phyloP scores from a whole-genome alignment of 208 protist genomes.

The Phytomonas serpens region DNA sequence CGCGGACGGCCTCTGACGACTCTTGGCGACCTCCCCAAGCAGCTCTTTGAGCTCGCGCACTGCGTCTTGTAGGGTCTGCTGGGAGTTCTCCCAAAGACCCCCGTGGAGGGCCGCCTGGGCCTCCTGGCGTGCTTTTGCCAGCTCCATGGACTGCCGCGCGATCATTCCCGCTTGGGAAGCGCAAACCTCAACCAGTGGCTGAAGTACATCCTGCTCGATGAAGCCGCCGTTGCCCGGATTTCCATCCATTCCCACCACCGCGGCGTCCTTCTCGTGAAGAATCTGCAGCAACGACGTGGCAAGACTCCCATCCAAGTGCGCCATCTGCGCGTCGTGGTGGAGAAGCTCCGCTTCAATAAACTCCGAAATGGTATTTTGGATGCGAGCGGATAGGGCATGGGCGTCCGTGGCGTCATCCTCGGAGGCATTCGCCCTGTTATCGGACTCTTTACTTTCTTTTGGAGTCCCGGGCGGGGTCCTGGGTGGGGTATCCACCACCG shows the following conservation, averaged over 20 bases:
- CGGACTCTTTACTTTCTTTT: background rate
- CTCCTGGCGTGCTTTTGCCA: background rate
- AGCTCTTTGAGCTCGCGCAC: background rate
- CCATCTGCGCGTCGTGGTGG: conserved; percentile 17
- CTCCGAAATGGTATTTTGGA: conserved; percentile 17
- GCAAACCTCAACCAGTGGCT: conserved; percentile 31
- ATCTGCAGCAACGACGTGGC: conserved; percentile 19
- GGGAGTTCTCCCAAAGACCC: background rate
- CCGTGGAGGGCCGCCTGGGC: background rate
- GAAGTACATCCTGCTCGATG: conserved; percentile 15
- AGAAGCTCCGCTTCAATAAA: conserved; percentile 23
- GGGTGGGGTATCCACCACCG: background rate
- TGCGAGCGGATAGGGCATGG: background rate
- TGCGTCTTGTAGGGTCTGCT: background rate
- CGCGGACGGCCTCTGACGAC: background rate
- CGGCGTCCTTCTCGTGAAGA: background rate
- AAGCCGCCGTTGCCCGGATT: conserved; percentile 12
- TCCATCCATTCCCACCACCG: too few species aligned
- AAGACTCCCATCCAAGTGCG: conserved; percentile 16
- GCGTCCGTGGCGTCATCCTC: background rate
- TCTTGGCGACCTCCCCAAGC: background rate
- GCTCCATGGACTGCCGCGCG: conserved; percentile 13
- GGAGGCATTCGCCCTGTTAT: background rate
- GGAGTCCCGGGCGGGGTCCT: background rate
- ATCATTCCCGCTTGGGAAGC: conserved; percentile 26